Conservation (phyloP, 768 basidiomycete species). For the Strobilomyces dryophilus region DNA sequence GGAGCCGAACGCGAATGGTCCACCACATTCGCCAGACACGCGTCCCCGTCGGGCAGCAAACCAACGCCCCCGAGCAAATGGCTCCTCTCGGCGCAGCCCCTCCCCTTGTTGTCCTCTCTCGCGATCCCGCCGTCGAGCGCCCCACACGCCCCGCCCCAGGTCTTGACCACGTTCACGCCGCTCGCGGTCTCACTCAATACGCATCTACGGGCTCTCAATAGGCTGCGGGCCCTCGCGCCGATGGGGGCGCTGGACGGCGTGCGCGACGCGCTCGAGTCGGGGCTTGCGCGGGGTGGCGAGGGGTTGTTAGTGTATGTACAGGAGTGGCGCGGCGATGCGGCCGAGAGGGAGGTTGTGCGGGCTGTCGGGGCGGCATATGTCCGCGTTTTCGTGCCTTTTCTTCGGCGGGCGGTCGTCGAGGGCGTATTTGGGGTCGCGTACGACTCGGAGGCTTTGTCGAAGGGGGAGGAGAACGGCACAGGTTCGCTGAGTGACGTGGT, state of each 20-base stretch:
- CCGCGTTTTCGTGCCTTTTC: conserved; percentile 62
- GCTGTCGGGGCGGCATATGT: conserved; percentile 58
- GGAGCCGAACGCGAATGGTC: conserved; percentile 35
- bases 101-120: conserved; percentile 25
- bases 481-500: conserved; percentile 9
- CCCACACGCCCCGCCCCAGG: conserved; percentile 65
- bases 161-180: conserved; percentile 70
- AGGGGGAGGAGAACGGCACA: not conserved
- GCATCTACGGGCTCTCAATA: conserved; percentile 70
- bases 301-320: conserved; percentile 45
- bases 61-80: conserved; percentile 43
- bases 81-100: conserved; percentile 41
- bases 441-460: conserved; percentile 6
- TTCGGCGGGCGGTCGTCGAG: conserved; percentile 63
- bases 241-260: conserved; percentile 51
- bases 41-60: conserved; percentile 7
- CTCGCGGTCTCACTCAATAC: conserved; percentile 73
- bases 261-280: conserved; percentile 44
- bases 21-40: conserved; percentile 21
- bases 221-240: conserved; percentile 77
- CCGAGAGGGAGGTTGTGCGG: conserved; percentile 35
- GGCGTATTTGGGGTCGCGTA: conserved; percentile 60
- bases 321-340: conserved; percentile 33
- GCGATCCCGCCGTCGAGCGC: conserved; percentile 25
- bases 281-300: conserved; percentile 44